These are phyloP conservation scores for Stemphylium lycopersici DNA, from an alignment of 2,329 filamentous ascomycete genomes.

Conservation along the genomic window DNA sequence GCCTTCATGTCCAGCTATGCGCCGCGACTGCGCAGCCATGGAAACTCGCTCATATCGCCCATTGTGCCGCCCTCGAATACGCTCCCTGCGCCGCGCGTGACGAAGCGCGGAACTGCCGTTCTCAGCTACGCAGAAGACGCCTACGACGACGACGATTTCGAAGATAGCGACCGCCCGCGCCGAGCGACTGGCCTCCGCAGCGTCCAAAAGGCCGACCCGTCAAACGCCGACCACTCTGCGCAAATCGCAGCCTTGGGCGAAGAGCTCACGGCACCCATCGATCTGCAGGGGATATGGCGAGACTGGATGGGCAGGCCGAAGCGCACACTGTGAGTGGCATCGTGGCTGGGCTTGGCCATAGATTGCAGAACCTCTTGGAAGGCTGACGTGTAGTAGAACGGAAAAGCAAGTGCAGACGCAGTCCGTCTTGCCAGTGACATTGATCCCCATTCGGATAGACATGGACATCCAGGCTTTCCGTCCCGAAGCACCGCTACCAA, in stretches of 20 bases:
- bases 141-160: slow-evolving; percentile 82
- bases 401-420: slow-evolving; percentile 68
- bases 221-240: slow-evolving; percentile 65
- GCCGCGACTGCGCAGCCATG: slow-evolving; percentile 85
- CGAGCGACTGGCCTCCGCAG: slow-evolving; percentile 82
- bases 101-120: slow-evolving; percentile 92
- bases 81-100: slow-evolving; percentile 78
- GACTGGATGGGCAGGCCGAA: slow-evolving; percentile 88
- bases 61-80: slow-evolving; percentile 74
- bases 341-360: neutral
- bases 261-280: slow-evolving; percentile 77
- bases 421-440: slow-evolving; percentile 80
- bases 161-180: slow-evolving; percentile 72
- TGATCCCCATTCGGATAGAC: slow-evolving; percentile 96
- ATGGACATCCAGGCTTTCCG: slow-evolving; percentile 84
- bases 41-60: slow-evolving; percentile 88
- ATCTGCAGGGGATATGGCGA: slow-evolving; percentile 88
- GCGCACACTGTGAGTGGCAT: slow-evolving; percentile 53
- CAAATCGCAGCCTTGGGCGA: slow-evolving; percentile 80
- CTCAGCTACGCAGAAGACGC: slow-evolving; percentile 99
- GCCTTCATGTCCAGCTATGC: slow-evolving; percentile 92
- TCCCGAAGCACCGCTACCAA: slow-evolving; percentile 68
- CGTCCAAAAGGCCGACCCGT: slow-evolving; percentile 70
- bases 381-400: slow-evolving; percentile 50
- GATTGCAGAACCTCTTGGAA: neutral